phyloP scores from a whole-genome alignment of 192 early-diverging fungal species.

The Backusella psychrophila region DNA sequence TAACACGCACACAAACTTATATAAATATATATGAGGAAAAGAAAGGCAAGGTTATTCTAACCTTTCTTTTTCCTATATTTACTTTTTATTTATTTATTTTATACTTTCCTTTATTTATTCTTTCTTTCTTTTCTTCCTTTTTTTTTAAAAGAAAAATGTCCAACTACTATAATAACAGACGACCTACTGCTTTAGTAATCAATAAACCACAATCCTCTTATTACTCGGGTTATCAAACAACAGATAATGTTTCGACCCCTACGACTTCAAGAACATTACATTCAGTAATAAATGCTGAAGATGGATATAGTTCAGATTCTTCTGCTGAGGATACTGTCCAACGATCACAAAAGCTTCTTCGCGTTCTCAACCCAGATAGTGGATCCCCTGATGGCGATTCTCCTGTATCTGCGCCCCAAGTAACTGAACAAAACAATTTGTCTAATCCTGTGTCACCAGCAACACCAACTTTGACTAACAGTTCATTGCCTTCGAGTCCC shows the following conservation, averaged over 20 bases:
- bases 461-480: neutral
- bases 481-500: neutral
- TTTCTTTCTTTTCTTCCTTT: neutral
- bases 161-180: neutral
- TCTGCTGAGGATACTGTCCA: neutral
- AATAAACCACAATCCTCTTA: neutral
- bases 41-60: neutral
- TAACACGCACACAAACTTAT: neutral
- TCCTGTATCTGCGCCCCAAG: neutral
- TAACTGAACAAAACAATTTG: neutral
- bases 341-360: neutral
- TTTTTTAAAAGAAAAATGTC: neutral
- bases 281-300: neutral
- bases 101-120: neutral
- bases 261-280: neutral
- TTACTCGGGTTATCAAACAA: neutral
- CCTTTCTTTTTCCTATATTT: neutral
- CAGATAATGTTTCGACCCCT: neutral
- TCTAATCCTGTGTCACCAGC: neutral
- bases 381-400: neutral
- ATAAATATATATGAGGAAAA: neutral
- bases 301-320: slow-evolving; percentile 7
- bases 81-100: neutral
- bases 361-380: slow-evolving; percentile 1
- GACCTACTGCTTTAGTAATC: neutral